Evolutionary conservation across 2,329 filamentous ascomycete genomes (phyloP).

Genomic region (Plectosphaerella cucumerina): DNA sequence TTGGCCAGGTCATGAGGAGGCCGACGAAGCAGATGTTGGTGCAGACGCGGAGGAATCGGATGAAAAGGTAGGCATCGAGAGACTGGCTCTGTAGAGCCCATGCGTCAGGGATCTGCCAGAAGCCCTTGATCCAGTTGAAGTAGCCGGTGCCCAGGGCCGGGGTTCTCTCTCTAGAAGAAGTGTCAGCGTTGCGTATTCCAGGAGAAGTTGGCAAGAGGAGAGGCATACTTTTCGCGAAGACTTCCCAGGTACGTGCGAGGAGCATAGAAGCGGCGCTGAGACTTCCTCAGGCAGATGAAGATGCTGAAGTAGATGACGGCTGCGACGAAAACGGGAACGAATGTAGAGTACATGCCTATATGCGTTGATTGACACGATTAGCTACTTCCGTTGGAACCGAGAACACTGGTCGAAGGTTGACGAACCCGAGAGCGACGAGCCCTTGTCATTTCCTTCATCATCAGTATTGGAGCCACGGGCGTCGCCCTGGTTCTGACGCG

Average conservation of each 20-base stretch:
- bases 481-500: neutral
- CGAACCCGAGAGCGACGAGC: neutral
- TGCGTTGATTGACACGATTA: neutral
- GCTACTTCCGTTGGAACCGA: neutral
- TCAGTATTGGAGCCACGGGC: neutral
- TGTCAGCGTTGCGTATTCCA: neutral
- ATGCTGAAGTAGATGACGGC: conserved; percentile 36
- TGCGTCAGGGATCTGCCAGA: conserved; percentile 64
- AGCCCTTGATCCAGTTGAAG: conserved; percentile 59
- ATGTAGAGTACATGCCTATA: conserved; percentile 39
- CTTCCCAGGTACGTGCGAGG: conserved; percentile 46
- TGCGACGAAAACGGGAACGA: conserved; percentile 47
- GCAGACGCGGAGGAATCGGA: conserved; percentile 77
- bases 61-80: conserved; percentile 78
- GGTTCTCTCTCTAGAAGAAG: conserved; percentile 45
- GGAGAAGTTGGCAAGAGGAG: neutral
- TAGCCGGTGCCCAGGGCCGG: conserved; percentile 51
- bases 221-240: conserved; percentile 32
- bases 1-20: conserved; percentile 78
- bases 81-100: conserved; percentile 82
- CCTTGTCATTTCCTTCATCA: no score
- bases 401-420: neutral
- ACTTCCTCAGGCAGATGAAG: conserved; percentile 41
- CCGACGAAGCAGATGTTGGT: conserved; percentile 78
- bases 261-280: conserved; percentile 43